Conservation (phyloP, 352 stramenopile genomes). For the Albugo laibachii region DNA sequence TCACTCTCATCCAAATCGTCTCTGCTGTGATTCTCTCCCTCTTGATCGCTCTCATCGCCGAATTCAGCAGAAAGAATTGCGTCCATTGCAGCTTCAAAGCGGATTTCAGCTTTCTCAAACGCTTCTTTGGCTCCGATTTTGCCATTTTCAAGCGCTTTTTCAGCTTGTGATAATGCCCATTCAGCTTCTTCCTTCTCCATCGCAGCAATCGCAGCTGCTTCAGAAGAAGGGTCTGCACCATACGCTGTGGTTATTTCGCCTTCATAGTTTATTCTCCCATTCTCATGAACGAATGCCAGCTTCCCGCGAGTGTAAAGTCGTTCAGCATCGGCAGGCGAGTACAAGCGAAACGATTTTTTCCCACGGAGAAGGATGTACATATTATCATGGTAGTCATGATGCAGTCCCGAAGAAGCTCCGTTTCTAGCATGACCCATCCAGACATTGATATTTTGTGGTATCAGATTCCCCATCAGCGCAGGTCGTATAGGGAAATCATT, state of each 20-base stretch:
- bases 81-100: constrained; percentile 54
- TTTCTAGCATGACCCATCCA: constrained; percentile 88
- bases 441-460: constrained; percentile 91
- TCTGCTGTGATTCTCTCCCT: too few relatives aligned
- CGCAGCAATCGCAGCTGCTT: constrained; percentile 27
- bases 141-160: constrained; percentile 25
- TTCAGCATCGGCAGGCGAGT: constrained; percentile 70
- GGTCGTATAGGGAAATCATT: constrained; percentile 74
- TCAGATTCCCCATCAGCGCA: constrained; percentile 66
- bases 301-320: constrained; percentile 84
- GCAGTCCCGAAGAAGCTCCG: constrained; percentile 79
- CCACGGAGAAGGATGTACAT: constrained; percentile 91
- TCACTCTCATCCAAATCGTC: constrained; percentile 16
- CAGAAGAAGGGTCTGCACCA: constrained; percentile 35
- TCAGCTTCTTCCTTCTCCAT: constrained; percentile 49
- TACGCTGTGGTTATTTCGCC: constrained; percentile 70
- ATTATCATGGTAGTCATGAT: constrained; percentile 99
- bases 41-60: constrained; percentile 19
- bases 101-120: constrained; percentile 31
- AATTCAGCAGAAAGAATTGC: constrained; percentile 54
- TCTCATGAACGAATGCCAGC: constrained; percentile 77
- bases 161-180: constrained; percentile 28
- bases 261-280: constrained; percentile 92
- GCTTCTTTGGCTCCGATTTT: constrained; percentile 22
- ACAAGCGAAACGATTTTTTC: constrained; percentile 89